These are phyloP conservation scores for Malassezia japonica DNA, from an alignment of 1,284 basidiomycete species.

Conservation along the genomic window DNA sequence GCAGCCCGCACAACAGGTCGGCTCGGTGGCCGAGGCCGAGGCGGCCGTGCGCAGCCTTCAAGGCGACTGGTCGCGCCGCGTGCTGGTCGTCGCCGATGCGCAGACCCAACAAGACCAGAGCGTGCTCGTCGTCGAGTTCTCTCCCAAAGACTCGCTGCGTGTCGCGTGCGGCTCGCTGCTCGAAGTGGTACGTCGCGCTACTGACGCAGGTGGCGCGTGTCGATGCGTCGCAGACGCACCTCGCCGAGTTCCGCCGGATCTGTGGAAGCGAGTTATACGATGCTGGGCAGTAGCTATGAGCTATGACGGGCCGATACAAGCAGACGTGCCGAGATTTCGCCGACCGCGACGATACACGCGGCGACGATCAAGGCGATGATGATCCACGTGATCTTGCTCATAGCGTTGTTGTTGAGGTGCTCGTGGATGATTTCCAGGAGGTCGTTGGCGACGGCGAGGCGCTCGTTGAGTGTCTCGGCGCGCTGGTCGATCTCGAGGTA, in stretches of 20 bases:
- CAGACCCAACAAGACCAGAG: neutral
- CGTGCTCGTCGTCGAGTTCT: slow-evolving; percentile 1
- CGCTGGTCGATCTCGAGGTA: slow-evolving; percentile 85
- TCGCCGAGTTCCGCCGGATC: slow-evolving; percentile 4
- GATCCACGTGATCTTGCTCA: slow-evolving; percentile 68
- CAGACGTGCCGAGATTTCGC: slow-evolving; percentile 72
- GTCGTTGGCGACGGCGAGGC: slow-evolving; percentile 70
- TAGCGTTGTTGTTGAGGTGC: slow-evolving; percentile 78
- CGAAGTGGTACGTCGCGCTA: slow-evolving; percentile 11
- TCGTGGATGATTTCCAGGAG: slow-evolving; percentile 69
- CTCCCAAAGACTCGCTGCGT: neutral
- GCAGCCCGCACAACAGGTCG: neutral
- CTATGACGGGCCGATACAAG: slow-evolving; percentile 40
- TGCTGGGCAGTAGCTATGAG: neutral
- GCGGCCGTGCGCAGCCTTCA: neutral
- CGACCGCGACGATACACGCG: slow-evolving; percentile 74
- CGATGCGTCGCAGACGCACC: neutral
- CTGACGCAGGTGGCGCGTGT: slow-evolving; percentile 7
- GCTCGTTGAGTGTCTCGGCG: slow-evolving; percentile 79
- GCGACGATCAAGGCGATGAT: slow-evolving; percentile 88
- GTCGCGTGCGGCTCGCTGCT: neutral
- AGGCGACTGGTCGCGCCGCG: neutral
- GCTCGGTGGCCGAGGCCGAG: neutral
- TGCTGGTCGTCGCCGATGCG: slow-evolving; percentile 1
- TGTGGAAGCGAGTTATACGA: slow-evolving; percentile 7